phyloP scores from a whole-genome alignment of 805 yeast species.

The Yarrowia porcina region DNA sequence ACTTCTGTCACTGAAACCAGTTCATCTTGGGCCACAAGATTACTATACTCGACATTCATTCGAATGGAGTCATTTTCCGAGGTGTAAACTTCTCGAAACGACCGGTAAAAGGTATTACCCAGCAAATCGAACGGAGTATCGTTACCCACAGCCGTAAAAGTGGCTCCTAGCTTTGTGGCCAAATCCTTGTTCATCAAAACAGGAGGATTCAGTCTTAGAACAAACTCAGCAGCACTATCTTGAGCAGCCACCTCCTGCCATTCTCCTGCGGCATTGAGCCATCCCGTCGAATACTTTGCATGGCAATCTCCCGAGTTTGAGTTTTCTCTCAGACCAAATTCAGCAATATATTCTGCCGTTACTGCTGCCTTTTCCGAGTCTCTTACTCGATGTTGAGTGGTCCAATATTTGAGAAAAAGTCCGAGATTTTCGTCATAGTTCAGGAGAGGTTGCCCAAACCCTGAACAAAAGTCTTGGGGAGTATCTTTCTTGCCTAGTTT shows the following conservation, averaged over 20 bases:
- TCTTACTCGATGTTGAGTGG: conserved; percentile 22
- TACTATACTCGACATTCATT: conserved; percentile 32
- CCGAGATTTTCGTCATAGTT: conserved; percentile 38
- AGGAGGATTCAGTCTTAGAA: conserved; percentile 39
- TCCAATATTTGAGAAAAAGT: conserved; percentile 38
- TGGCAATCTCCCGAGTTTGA: conserved; percentile 12
- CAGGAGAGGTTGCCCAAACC: conserved; percentile 36
- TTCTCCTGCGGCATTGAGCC: conserved; percentile 28
- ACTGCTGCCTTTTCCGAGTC: conserved; percentile 15
- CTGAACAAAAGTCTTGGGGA: conserved; percentile 2
- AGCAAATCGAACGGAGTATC: conserved; percentile 5
- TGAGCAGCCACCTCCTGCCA: conserved; percentile 25
- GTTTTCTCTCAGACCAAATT: conserved; percentile 12
- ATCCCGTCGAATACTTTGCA: conserved; percentile 30
- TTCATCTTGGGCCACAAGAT: conserved; percentile 33
- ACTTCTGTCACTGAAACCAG: conserved; percentile 33
- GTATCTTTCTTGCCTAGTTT: conserved; percentile 25
- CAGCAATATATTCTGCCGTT: not conserved
- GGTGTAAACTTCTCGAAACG: conserved; percentile 21
- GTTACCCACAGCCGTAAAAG: not conserved
- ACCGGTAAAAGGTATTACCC: conserved; percentile 1
- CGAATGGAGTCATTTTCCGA: not conserved
- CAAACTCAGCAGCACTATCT: conserved; percentile 35
- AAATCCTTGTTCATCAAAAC: conserved; percentile 32
- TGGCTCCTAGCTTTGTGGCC: conserved; percentile 28